These are phyloP conservation scores for Mimosa pudica DNA, from an alignment of 306 rosid species.

Conservation along the genomic window DNA sequence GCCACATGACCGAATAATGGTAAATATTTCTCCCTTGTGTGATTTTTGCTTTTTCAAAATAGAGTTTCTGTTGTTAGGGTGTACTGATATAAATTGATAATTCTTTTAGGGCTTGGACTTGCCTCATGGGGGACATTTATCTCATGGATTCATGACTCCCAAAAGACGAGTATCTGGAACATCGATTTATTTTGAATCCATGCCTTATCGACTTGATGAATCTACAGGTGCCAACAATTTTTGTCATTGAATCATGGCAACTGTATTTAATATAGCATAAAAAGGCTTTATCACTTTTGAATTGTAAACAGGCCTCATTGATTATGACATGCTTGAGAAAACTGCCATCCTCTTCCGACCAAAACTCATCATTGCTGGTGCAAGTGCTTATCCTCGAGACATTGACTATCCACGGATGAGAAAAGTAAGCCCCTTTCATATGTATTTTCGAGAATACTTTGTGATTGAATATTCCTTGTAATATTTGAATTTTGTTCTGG, in stretches of 20 bases:
- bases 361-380: slow-evolving; percentile 89
- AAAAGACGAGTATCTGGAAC: slow-evolving; percentile 90
- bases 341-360: slow-evolving; percentile 84
- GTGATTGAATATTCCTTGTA: slow-evolving; percentile 17
- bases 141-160: slow-evolving; percentile 98
- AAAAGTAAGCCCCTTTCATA: slow-evolving; percentile 53
- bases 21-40: slow-evolving; percentile 32
- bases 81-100: slow-evolving; percentile 30
- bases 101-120: slow-evolving; percentile 82
- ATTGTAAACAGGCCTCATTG: slow-evolving; percentile 69
- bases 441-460: slow-evolving; percentile 24
- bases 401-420: slow-evolving; percentile 93
- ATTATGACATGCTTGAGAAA: slow-evolving; percentile 93
- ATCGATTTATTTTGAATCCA: slow-evolving; percentile 91
- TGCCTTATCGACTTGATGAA: slow-evolving; percentile 94
- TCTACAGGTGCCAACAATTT: slow-evolving; percentile 58
- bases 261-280: slow-evolving; percentile 23
- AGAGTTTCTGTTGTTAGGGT: slow-evolving; percentile 9
- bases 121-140: slow-evolving; percentile 97
- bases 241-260: slow-evolving; percentile 11
- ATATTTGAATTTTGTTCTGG: not conserved
- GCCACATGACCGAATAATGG: slow-evolving; percentile 96
- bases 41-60: slow-evolving; percentile 13
- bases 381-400: slow-evolving; percentile 98
- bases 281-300: slow-evolving; percentile 19